Percentiles rank a stretch among this genome's conserved stretches.
phyloP scores from a whole-genome alignment of 78 protist species.

The Planoprotostelium fungivorum region DNA sequence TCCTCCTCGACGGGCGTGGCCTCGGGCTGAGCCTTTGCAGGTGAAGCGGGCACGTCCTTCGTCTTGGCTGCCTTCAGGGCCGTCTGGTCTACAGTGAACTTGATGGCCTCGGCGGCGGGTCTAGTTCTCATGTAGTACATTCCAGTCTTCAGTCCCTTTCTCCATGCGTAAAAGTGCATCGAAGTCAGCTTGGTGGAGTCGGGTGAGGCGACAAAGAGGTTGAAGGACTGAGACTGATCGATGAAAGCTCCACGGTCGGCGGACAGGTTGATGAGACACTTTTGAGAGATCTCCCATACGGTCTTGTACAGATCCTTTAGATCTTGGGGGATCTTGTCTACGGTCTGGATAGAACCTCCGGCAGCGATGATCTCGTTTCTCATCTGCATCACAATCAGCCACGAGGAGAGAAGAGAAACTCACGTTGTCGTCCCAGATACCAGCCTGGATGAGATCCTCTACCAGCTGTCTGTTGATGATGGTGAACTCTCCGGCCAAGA shows the following conservation, averaged over 20 bases:
- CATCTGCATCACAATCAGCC: conserved; percentile 15
- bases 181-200: conserved; percentile 83
- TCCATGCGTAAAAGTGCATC: conserved; percentile 98
- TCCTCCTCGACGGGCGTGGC: background rate
- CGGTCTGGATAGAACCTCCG: conserved; percentile 88
- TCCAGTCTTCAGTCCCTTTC: conserved; percentile 98
- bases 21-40: background rate
- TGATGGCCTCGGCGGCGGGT: conserved; percentile 95
- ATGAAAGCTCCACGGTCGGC: conserved; percentile 97
- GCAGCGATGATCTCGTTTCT: conserved; percentile 81
- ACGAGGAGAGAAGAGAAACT: background rate
- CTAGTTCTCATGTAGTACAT: conserved; percentile 97
- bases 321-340: conserved; percentile 86
- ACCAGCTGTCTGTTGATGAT: conserved; percentile 92
- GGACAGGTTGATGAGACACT: conserved; percentile 93
- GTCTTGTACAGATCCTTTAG: conserved; percentile 89
- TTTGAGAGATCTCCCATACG: conserved; percentile 96
- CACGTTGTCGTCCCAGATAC: conserved; percentile 81
- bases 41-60: background rate
- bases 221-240: conserved; percentile 91
- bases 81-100: conserved; percentile 92
- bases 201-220: conserved; percentile 90
- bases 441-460: conserved; percentile 81
- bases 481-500: conserved; percentile 95
- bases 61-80: background rate